Evolutionary conservation across 495 filamentous ascomycete species (phyloP).

Genomic region (Hypoxylon crocopeplum): DNA sequence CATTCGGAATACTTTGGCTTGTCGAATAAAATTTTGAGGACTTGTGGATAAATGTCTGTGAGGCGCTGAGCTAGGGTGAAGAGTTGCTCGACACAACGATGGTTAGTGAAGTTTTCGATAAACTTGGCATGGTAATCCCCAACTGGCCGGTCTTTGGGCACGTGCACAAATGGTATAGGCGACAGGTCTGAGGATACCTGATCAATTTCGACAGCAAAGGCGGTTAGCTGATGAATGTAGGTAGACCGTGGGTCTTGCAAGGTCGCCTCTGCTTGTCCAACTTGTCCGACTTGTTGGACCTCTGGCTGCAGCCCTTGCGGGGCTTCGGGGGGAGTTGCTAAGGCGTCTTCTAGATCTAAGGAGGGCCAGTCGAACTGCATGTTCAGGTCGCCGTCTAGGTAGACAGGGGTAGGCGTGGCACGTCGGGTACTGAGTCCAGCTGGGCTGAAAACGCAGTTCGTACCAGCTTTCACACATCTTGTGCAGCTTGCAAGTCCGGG

Average conservation of each 20-base stretch:
- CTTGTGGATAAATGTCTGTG: constrained; percentile 41
- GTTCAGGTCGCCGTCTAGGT: constrained; percentile 6
- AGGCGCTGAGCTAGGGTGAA: constrained; percentile 42
- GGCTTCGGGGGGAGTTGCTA: constrained; percentile 1
- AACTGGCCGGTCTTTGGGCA: constrained; percentile 13
- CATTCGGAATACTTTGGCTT: constrained; percentile 13
- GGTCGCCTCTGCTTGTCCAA: constrained; percentile 15
- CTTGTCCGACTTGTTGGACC: background rate
- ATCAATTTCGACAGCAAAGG: constrained; percentile 33
- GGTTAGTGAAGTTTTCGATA: constrained; percentile 3
- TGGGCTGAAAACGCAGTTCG: constrained; percentile 44
- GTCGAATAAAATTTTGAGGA: constrained; percentile 27
- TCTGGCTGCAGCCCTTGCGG: constrained; percentile 3
- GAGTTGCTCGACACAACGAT: constrained; percentile 30
- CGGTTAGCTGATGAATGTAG: constrained; percentile 26
- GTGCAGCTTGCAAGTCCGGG: constrained; percentile 39
- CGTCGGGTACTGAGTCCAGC: constrained; percentile 39
- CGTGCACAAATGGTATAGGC: constrained; percentile 17
- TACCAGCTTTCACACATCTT: constrained; percentile 45
- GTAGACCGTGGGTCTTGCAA: constrained; percentile 24
- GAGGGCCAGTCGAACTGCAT: constrained; percentile 29
- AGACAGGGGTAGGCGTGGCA: constrained; percentile 9
- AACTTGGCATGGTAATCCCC: constrained; percentile 19
- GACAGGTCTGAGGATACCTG: constrained; percentile 14
- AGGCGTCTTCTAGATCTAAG: constrained; percentile 13